These are phyloP conservation scores for Scorias spongiosa DNA, from an alignment of 2,329 filamentous ascomycete genomes.

Conservation along the genomic window DNA sequence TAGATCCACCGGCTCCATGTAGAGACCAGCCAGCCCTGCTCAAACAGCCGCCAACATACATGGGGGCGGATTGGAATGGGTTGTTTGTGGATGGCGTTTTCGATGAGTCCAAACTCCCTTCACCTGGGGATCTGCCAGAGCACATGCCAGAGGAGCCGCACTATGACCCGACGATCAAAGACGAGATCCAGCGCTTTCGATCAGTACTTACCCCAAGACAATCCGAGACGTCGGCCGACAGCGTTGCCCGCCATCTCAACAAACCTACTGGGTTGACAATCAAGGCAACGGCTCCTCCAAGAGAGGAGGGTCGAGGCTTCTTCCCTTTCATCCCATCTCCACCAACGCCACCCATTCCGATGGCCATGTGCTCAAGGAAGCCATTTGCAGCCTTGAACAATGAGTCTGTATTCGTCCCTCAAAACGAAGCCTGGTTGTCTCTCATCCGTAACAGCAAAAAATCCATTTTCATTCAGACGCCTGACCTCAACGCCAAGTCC, in stretches of 20 bases:
- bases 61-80: slow-evolving; percentile 16
- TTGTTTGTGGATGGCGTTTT: slow-evolving; percentile 18
- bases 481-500: slow-evolving; percentile 58
- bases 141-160: slow-evolving; percentile 45
- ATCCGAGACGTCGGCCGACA: slow-evolving; percentile 40
- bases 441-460: slow-evolving; percentile 48
- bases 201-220: slow-evolving; percentile 35
- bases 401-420: slow-evolving; percentile 46
- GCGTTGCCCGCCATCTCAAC: slow-evolving; percentile 49
- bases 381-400: slow-evolving; percentile 52
- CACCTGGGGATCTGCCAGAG: slow-evolving; percentile 29
- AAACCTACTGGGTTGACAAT: slow-evolving; percentile 13
- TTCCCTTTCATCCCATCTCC: slow-evolving; percentile 44
- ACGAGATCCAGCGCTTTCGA: slow-evolving; percentile 49
- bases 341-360: slow-evolving; percentile 29
- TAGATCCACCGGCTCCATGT: slow-evolving; percentile 46
- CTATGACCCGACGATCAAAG: slow-evolving; percentile 46
- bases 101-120: slow-evolving; percentile 10
- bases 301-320: slow-evolving; percentile 9
- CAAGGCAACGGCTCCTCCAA: slow-evolving; percentile 32
- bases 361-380: slow-evolving; percentile 54
- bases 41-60: slow-evolving; percentile 19
- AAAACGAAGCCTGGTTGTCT: slow-evolving; percentile 62
- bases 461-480: slow-evolving; percentile 63
- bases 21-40: slow-evolving; percentile 34